phyloP scores from a whole-genome alignment of 1,284 basidiomycete species.

The Rhodotorula mucilaginosa region DNA sequence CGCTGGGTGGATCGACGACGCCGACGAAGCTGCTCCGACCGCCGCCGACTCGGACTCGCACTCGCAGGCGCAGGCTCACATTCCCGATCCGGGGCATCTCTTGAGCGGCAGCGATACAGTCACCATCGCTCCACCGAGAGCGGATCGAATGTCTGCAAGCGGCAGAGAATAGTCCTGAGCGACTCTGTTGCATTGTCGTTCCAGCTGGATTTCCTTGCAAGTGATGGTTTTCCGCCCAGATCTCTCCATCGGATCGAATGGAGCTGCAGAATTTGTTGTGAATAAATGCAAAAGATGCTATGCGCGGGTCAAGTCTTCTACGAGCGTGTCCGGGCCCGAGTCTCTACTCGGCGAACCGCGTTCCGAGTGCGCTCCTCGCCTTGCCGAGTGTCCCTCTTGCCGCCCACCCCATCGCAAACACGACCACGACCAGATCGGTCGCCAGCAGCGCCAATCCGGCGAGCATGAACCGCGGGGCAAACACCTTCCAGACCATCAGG shows the following conservation, averaged over 20 bases:
- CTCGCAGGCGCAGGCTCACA: too few species aligned
- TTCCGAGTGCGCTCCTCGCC: constrained; percentile 27
- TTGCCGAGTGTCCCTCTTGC: constrained; percentile 21
- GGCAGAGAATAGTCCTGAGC: constrained; percentile 2
- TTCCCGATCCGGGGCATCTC: constrained; percentile 15
- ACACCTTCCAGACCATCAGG: constrained; percentile 99
- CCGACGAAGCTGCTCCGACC: constrained; percentile 24
- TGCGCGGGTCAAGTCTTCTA: too few species aligned
- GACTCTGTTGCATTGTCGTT: neutral
- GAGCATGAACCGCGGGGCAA: constrained; percentile 80
- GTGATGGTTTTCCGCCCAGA: too few species aligned
- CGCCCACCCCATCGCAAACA: constrained; percentile 29
- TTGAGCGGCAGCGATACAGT: neutral
- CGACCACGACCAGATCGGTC: constrained; percentile 22
- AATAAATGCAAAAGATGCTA: too few species aligned
- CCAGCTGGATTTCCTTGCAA: neutral
- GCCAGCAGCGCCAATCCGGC: constrained; percentile 27
- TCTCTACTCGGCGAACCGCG: constrained; percentile 26
- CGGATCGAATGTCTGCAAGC: constrained; percentile 17
- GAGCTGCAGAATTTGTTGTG: too few species aligned
- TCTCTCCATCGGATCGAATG: too few species aligned
- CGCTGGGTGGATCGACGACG: constrained; percentile 36
- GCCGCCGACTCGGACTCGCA: neutral
- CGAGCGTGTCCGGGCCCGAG: neutral
- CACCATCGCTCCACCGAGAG: constrained; percentile 22